These are phyloP conservation scores for Saccharomyces hybrid DNA, from an alignment of 1,139 yeast genomes.

Conservation along the genomic window DNA sequence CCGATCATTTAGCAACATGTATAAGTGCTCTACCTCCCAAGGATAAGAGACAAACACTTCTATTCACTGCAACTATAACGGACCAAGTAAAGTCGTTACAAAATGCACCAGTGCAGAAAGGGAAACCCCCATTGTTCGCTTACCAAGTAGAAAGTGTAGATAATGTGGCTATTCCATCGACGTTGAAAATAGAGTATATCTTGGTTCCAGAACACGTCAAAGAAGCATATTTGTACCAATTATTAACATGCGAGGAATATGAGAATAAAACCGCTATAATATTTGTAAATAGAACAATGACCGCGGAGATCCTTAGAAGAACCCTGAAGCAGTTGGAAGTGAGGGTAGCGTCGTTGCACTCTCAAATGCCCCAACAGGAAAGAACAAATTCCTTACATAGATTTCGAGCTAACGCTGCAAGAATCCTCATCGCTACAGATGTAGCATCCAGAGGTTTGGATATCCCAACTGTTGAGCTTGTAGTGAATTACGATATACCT, in stretches of 20 bases:
- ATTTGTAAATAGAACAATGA: constrained; percentile 82
- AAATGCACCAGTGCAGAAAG: constrained; percentile 53
- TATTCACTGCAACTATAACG: constrained; percentile 94
- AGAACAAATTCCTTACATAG: constrained; percentile 85
- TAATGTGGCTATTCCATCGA: constrained; percentile 68
- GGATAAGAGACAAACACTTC: constrained; percentile 68
- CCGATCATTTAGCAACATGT: constrained; percentile 68
- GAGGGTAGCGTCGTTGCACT: constrained; percentile 82
- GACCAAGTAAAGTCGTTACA: constrained; percentile 81
- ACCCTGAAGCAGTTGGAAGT: constrained; percentile 65
- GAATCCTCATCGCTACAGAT: constrained; percentile 88
- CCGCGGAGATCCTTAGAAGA: constrained; percentile 81
- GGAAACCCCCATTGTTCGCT: constrained; percentile 60
- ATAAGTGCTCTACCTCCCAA: constrained; percentile 64
- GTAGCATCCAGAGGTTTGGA: constrained; percentile 97
- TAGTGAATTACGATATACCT: constrained; percentile 86
- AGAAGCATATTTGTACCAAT: constrained; percentile 73
- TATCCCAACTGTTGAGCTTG: constrained; percentile 85
- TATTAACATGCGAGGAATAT: constrained; percentile 56
- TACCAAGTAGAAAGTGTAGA: constrained; percentile 76
- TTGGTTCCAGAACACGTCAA: constrained; percentile 75
- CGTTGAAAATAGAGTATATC: constrained; percentile 49
- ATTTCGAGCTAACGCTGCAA: constrained; percentile 90
- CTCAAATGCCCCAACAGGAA: constrained; percentile 90
- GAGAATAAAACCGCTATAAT: constrained; percentile 65